Evolutionary conservation across 2,329 filamentous ascomycete genomes (phyloP).

Genomic region (Calonectria pseudoturangicola): DNA sequence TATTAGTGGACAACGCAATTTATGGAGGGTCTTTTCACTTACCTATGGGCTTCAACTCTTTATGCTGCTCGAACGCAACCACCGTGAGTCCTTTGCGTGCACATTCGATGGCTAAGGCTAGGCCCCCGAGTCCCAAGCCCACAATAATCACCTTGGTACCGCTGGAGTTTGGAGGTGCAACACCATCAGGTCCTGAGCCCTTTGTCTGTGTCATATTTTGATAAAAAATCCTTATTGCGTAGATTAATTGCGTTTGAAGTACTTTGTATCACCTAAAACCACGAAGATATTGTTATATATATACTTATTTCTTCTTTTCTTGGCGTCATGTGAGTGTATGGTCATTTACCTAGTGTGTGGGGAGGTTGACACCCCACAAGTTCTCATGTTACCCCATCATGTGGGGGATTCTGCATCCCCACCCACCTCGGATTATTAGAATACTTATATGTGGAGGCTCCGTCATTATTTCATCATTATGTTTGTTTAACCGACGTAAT

Average conservation of each 20-base stretch:
- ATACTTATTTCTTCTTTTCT: neutral
- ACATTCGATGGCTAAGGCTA: neutral
- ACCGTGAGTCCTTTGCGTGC: slow-evolving; percentile 7
- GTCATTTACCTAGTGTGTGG: neutral
- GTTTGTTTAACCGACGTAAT: neutral
- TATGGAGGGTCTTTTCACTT: neutral
- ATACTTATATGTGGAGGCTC: slow-evolving; percentile 9
- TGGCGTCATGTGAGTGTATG: neutral
- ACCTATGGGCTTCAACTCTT: slow-evolving; percentile 16
- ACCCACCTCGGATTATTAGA: neutral
- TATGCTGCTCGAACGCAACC: slow-evolving; percentile 1
- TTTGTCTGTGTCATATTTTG: neutral
- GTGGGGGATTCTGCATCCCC: neutral
- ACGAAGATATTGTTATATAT: neutral
- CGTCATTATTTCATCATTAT: too few species aligned
- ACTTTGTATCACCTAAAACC: neutral
- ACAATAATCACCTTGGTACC: slow-evolving; percentile 9
- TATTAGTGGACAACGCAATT: neutral
- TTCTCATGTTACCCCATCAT: neutral
- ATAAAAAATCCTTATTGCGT: neutral
- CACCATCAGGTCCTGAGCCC: neutral
- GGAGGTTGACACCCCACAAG: neutral
- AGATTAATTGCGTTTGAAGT: neutral
- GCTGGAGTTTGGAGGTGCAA: slow-evolving; percentile 12
- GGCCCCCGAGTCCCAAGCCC: neutral